Base-by-base conservation (phyloP, 495 filamentous ascomycete species). In the Hypoxylon fuscum region DNA sequence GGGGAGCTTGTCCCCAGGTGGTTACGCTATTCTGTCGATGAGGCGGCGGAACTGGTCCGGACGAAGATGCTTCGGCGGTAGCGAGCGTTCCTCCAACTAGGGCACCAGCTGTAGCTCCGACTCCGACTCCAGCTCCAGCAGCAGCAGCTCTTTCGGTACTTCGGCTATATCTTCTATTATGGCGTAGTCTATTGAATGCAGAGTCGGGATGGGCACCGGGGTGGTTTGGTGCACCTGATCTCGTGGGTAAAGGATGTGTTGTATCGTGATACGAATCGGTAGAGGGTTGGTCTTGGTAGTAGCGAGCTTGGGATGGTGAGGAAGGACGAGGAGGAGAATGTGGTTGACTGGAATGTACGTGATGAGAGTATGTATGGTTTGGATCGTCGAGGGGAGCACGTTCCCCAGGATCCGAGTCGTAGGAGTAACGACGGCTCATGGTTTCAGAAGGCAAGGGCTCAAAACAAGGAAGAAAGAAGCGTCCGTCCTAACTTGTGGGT, bases 201-300 rank as follows among this genome's bases (percentile, higher is more conserved):
- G 77, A 76, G 27, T 78, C 77, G 22, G 79, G 77, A 57, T 78
- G 80, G 37, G 73, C 73, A 18, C 73, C 61, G 6, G 78, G 73
- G 5, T 65, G 64, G 23, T 29, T 41, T 34, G 54, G 49, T 40
- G 62, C 31, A 25, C 15, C 37, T n/a, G 52, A 34, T 41, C 69
- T 53, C 11, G 72, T 32, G 6, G 75, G 69, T 3, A 70, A 58
- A 43, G 48, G 27, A 29, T 50, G 32, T 11, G 64, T 54, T 40
- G 57, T 44, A 54, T 62, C 52, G 41, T 42, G 56, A 54, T 64
- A 52, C 14, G 35, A 44, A 52, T 66, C 65, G 25, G 63, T 59
- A 23, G 63, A 56, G 38, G 40, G 27, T 50, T 66, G 51, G 45
- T 74, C 61, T 55, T 66, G 55, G 60, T 70, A 73, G 15, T 64